Percentiles rank a stretch among this genome's conserved stretches.
These are phyloP conservation scores for Solanum neorickii DNA, from an alignment of 257 asterid species.

Conservation along the genomic window DNA sequence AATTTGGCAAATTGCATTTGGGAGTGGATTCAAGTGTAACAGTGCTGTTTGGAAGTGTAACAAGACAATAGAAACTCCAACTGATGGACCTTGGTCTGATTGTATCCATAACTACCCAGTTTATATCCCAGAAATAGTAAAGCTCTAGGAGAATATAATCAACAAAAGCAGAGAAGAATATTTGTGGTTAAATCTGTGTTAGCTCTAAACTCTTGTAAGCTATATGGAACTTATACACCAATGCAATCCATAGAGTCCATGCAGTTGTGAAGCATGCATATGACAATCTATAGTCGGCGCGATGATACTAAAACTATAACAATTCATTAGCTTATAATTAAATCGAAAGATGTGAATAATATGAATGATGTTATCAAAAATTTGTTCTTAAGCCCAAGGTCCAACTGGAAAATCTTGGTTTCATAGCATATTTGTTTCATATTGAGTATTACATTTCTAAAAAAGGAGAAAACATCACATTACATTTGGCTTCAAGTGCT, in stretches of 20 bases:
- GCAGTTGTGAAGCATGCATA: background rate
- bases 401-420: background rate
- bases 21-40: slow-evolving; percentile 32
- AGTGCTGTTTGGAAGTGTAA: slow-evolving; percentile 30
- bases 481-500: background rate
- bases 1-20: slow-evolving; percentile 20
- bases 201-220: background rate
- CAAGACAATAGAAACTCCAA: background rate
- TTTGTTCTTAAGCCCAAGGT: background rate
- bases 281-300: background rate
- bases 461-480: background rate
- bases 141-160: background rate
- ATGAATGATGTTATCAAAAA: background rate
- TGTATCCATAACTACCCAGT: slow-evolving; percentile 3
- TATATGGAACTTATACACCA: background rate
- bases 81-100: slow-evolving; percentile 1
- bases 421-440: background rate
- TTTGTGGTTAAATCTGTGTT: background rate
- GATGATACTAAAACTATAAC: background rate
- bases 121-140: background rate
- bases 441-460: background rate
- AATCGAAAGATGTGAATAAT: background rate
- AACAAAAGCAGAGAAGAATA: background rate
- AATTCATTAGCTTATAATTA: background rate
- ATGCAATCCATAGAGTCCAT: background rate